phyloP scores from a whole-genome alignment of 176 grass and related monocot species.

The Zoysia pacifica region DNA sequence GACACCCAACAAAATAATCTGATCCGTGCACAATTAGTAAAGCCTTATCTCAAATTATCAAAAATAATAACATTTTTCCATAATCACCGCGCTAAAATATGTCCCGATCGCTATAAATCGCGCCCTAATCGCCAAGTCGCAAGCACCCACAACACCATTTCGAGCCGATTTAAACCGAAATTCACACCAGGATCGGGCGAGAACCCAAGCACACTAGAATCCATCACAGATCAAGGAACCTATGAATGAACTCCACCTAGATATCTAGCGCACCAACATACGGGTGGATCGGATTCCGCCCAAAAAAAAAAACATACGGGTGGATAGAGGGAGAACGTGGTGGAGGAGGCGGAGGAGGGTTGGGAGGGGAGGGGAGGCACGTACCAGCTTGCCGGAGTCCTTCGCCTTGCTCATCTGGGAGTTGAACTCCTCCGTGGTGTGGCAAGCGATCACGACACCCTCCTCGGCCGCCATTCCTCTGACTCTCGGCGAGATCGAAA shows the following conservation, averaged over 20 bases:
- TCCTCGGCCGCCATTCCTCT: conserved; percentile 61
- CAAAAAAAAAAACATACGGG: too few relatives aligned
- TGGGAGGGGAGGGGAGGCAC: too few relatives aligned
- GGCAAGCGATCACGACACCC: conserved; percentile 68
- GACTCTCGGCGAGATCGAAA: not conserved
- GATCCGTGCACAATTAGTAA: too few relatives aligned
- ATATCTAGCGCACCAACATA: not conserved
- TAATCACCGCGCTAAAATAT: too few relatives aligned
- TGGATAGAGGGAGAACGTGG: too few relatives aligned
- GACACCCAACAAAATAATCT: too few relatives aligned
- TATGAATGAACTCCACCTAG: not conserved
- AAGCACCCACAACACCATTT: not conserved
- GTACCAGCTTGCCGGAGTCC: conserved; percentile 45
- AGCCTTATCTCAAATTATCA: not conserved
- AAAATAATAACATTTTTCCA: not conserved
- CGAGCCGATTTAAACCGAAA: not conserved
- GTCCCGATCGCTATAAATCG: too few relatives aligned
- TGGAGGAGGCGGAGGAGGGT: too few relatives aligned
- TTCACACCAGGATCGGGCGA: not conserved
- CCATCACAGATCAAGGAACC: not conserved
- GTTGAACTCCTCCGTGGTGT: conserved; percentile 53
- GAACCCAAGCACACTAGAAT: not conserved
- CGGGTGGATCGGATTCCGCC: not conserved
- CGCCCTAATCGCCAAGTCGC: not conserved
- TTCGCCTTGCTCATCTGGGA: conserved; percentile 45